A percentile compares a stretch with the other conserved stretches of the same genome.
Evolutionary conservation across 129 eudicot genomes (phyloP).

Genomic region (Artemisia argyi): DNA sequence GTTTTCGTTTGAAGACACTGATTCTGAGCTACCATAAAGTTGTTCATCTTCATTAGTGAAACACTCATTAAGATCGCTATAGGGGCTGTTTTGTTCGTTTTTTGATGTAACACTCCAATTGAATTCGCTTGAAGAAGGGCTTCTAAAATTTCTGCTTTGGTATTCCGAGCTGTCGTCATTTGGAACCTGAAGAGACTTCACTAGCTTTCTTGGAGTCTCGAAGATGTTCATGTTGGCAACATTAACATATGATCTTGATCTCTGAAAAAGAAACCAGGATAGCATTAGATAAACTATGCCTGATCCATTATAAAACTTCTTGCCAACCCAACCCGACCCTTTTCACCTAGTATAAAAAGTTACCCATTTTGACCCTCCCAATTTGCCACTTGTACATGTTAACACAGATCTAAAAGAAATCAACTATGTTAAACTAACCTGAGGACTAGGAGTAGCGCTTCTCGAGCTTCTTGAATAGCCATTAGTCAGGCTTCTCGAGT

Average conservation of each 20-base stretch:
- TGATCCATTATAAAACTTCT: no score
- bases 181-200: conserved; percentile 56
- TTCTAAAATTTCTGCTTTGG: conserved; percentile 45
- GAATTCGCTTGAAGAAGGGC: conserved; percentile 44
- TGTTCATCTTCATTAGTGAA: conserved; percentile 38
- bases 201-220: conserved; percentile 57
- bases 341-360: not conserved
- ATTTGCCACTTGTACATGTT: not conserved
- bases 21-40: conserved; percentile 46
- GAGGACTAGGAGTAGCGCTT: conserved; percentile 70
- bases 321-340: not conserved
- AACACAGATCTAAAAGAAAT: conserved; percentile 28
- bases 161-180: conserved; percentile 44
- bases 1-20: conserved; percentile 71
- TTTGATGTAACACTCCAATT: conserved; percentile 49
- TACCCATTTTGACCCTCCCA: not conserved
- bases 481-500: conserved; percentile 39
- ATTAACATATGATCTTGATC: conserved; percentile 47
- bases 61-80: conserved; percentile 22
- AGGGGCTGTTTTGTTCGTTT: conserved; percentile 28
- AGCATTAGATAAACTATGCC: not conserved
- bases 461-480: not conserved
- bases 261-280: not conserved
- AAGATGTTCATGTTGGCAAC: conserved; percentile 50
- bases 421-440: conserved; percentile 40